Base-by-base conservation (phyloP, 2,329 filamentous ascomycete genomes). In the Colletotrichum zoysiae region DNA sequence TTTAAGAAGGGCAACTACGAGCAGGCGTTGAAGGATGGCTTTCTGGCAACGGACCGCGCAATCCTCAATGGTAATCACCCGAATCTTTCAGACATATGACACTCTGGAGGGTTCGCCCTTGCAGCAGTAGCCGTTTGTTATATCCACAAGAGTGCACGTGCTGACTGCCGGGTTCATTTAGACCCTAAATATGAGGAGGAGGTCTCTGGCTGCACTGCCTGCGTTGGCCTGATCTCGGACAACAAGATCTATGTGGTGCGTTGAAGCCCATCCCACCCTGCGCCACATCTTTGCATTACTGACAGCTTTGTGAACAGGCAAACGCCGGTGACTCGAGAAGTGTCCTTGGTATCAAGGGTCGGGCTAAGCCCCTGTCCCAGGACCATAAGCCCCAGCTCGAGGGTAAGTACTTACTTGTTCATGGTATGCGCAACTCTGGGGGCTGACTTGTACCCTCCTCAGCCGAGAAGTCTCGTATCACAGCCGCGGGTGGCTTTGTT, bases 351-450 rank as follows among this genome's bases (percentile, higher is more conserved):
- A 94, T 99, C 79, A 99, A 98, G 86, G 96, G 96, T 76, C 90
- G 96, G 78, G 96, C 96, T 76, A 99, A 98, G 86, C 96, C 96
- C 64, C 88, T 99, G 73, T 99, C 96, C n/a, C 97, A 97, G 80
- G 96, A 99, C 82, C 96, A 99, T 87, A 99, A 99, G 85, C 96
- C 96, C 53, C 95, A 98, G 82, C 98, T 98, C 77, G 96, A 99
- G 89, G 94, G 95, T 97, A 80, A 70, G 86, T 65, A 55, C 56
- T 46, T 23, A 53, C 38, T 30, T 30, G 30, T 30, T 20, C 14
- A 48, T 20, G 56, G 38, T 18, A 60, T 30, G 20, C 23, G 30
- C 57, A 50, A 18, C 23, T 51, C 20, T 23, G 8, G 18, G 42
- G 14, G 56, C 71, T 73, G 55, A 73, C 64, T 14, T 64, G 42